These are phyloP conservation scores for Tuber melanosporum DNA, from an alignment of 495 filamentous ascomycete genomes.

Conservation along the genomic window DNA sequence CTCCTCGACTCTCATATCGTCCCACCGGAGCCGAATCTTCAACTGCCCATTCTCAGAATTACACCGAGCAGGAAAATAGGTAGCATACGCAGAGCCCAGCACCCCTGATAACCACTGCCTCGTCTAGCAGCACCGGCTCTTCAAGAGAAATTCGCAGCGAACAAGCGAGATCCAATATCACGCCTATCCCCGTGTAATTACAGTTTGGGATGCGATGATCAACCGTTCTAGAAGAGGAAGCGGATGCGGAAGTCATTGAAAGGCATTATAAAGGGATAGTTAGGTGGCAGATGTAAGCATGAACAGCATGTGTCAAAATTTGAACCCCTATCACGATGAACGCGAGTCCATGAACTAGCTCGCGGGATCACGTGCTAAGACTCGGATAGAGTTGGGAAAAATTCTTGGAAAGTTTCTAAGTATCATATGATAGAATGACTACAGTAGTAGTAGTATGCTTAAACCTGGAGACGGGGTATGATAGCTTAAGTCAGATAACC, in stretches of 20 bases:
- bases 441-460: background rate
- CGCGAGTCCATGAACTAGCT: background rate
- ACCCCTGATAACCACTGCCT: conserved; percentile 21
- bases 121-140: background rate
- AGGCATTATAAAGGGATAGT: background rate
- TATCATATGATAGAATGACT: no score
- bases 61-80: background rate
- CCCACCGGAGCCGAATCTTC: conserved; percentile 23
- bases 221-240: background rate
- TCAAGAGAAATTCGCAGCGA: background rate
- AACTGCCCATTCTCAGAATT: conserved; percentile 8
- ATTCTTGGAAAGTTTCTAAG: background rate
- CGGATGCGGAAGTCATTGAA: background rate
- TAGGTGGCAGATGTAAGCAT: background rate
- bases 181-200: background rate
- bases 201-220: background rate
- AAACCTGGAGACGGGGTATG: background rate
- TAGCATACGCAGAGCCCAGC: conserved; percentile 22
- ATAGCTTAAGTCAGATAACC: background rate
- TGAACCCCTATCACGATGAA: background rate
- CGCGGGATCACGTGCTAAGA: background rate
- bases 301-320: background rate
- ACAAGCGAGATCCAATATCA: background rate
- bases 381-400: background rate
- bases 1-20: background rate